Evolutionary conservation across 495 filamentous ascomycete genomes (phyloP).

Genomic region (Neurospora intermedia): DNA sequence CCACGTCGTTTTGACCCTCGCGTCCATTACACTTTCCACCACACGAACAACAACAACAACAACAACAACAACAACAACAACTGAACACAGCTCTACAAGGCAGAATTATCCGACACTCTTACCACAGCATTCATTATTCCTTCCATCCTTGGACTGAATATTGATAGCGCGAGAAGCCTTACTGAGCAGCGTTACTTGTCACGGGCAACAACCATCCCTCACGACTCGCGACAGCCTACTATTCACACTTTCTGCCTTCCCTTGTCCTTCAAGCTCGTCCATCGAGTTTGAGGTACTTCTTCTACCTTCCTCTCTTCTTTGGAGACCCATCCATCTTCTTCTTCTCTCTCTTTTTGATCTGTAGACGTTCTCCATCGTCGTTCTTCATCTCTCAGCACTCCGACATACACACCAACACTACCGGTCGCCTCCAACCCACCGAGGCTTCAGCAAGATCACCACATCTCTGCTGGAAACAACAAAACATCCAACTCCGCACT

Average conservation of each 20-base stretch:
- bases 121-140: background rate
- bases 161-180: background rate
- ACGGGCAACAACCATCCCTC: background rate
- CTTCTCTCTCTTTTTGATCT: background rate
- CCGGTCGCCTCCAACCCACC: background rate
- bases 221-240: background rate
- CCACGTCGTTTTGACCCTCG: background rate
- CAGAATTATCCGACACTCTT: background rate
- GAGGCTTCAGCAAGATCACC: background rate
- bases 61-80: background rate
- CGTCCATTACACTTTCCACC: background rate
- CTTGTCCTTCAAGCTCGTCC: background rate
- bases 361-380: slow-evolving; percentile 8
- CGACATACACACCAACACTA: background rate
- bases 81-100: background rate
- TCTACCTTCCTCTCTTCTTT: background rate
- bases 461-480: background rate
- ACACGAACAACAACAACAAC: background rate
- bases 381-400: background rate
- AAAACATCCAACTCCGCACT: background rate
- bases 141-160: background rate
- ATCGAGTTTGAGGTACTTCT: background rate
- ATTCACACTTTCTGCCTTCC: background rate
- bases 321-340: background rate
- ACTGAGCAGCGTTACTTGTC: background rate